Conservation (phyloP, 345 rosid species). For the Citrus inodora region DNA sequence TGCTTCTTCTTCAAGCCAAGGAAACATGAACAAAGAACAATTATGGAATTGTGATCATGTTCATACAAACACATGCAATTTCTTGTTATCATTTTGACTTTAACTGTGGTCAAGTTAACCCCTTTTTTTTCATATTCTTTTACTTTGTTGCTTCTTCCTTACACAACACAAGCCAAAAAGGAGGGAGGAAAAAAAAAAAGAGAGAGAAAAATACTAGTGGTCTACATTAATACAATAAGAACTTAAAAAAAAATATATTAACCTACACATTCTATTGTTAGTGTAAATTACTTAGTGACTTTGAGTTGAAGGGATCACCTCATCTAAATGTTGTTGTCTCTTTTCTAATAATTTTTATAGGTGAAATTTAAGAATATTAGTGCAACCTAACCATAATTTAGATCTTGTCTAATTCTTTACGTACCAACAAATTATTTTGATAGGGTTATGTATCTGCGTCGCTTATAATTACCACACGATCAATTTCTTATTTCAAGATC, state of each 20-base stretch:
- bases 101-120: neutral
- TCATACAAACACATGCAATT: neutral
- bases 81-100: constrained; percentile 2
- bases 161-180: neutral
- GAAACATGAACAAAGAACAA: neutral
- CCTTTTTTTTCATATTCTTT: neutral
- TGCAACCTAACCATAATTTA: neutral
- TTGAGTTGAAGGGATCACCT: neutral
- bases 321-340: neutral
- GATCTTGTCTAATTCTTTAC: neutral
- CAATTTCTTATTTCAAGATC: neutral
- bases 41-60: constrained; percentile 20
- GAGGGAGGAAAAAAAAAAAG: neutral
- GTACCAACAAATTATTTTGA: neutral
- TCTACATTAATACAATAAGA: neutral
- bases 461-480: neutral
- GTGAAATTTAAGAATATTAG: neutral
- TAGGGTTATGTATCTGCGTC: neutral
- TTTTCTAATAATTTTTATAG: neutral
- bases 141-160: neutral
- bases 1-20: constrained; percentile 29
- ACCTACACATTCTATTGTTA: neutral
- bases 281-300: neutral
- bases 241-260: neutral
- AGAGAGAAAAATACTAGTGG: neutral